Evolutionary conservation across 169 alveolate species (phyloP).

Genomic region (Plasmodium sp.): DNA sequence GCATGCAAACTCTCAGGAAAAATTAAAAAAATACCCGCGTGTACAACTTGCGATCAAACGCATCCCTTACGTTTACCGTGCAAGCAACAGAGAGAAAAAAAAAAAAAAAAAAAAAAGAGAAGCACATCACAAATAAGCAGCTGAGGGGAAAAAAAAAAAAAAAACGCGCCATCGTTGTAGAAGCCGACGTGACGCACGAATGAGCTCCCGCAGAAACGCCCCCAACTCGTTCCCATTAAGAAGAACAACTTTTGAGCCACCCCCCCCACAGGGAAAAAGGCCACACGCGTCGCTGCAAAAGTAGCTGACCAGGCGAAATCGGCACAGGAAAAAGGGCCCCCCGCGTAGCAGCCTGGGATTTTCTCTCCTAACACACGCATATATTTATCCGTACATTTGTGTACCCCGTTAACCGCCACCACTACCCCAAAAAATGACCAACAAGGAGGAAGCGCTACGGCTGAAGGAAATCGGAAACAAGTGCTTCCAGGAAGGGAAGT

Average conservation of each 20-base stretch:
- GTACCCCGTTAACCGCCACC: background rate
- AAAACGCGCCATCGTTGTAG: background rate
- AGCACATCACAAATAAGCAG: background rate
- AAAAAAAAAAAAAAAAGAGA: background rate
- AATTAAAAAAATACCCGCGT: background rate
- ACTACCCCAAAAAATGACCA: conserved; percentile 3
- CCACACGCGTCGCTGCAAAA: background rate
- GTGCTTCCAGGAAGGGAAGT: conserved; percentile 93
- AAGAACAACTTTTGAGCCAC: background rate
- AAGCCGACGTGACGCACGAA: background rate
- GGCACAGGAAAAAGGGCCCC: background rate
- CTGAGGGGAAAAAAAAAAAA: background rate
- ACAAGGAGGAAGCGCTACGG: conserved; percentile 85
- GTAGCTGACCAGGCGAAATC: background rate
- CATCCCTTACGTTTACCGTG: background rate
- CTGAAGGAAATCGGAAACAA: conserved; percentile 93
- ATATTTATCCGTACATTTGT: background rate
- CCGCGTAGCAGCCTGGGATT: background rate
- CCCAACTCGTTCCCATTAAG: background rate
- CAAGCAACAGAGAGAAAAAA: background rate
- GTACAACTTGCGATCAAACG: background rate
- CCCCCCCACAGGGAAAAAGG: background rate
- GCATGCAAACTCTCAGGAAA: background rate
- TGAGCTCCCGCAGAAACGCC: background rate
- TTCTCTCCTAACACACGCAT: background rate